Percentiles rank a stretch among this genome's conserved stretches.
These are phyloP conservation scores for Aspergillus sclerotiicarbonarius DNA, from an alignment of 495 filamentous ascomycete genomes.

Conservation along the genomic window DNA sequence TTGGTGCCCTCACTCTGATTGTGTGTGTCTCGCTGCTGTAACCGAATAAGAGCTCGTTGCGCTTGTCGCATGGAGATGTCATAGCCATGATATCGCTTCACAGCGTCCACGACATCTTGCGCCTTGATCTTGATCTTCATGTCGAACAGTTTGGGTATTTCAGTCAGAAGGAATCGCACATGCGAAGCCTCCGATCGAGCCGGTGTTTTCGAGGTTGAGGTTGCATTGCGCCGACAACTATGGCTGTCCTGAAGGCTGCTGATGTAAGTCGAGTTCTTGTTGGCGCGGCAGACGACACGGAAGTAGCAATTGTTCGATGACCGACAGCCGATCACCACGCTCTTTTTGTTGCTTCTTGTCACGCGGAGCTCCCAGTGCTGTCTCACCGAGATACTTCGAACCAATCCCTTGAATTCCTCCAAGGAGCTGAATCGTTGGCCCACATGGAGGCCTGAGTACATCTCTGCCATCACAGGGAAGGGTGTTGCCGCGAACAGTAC, in stretches of 20 bases:
- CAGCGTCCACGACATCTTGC: conserved; percentile 41
- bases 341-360: conserved; percentile 47
- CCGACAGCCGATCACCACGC: conserved; percentile 46
- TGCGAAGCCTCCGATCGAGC: conserved; percentile 50
- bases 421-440: conserved; percentile 44
- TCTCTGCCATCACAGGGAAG: conserved; percentile 37
- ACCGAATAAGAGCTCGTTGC: conserved; percentile 41
- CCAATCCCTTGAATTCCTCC: conserved; percentile 44
- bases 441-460: conserved; percentile 46
- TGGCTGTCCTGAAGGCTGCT: conserved; percentile 47
- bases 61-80: conserved; percentile 48
- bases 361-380: conserved; percentile 50
- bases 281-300: conserved; percentile 47
- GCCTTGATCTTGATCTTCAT: conserved; percentile 40
- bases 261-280: conserved; percentile 49
- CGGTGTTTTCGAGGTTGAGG: conserved; percentile 34
- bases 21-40: conserved; percentile 34
- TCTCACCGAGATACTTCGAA: conserved; percentile 45
- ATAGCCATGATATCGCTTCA: conserved; percentile 49
- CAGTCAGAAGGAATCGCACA: conserved; percentile 42
- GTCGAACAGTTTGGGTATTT: conserved; percentile 49
- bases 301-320: conserved; percentile 44
- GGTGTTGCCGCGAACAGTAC: conserved; percentile 12
- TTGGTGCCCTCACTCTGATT: conserved; percentile 25
- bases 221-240: conserved; percentile 38